Conservation (phyloP, 2,329 filamentous ascomycete species). For the Pseudocercospora ulei region DNA sequence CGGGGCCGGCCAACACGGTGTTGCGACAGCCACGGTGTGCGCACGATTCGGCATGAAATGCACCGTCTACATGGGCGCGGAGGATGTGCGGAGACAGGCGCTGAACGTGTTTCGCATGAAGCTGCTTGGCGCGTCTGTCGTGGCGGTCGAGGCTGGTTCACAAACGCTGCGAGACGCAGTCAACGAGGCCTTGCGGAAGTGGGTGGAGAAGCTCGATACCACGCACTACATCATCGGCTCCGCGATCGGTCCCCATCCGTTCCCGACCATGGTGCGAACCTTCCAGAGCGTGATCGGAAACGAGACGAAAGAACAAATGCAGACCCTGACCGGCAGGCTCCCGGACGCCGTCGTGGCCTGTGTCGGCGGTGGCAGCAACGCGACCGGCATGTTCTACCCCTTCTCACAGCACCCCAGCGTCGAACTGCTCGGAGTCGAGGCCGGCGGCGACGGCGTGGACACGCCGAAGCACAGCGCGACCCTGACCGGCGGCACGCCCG, state of each 20-base stretch:
- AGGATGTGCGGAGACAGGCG: conserved; percentile 91
- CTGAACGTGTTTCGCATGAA: conserved; percentile 99
- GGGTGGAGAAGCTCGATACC: conserved; percentile 84
- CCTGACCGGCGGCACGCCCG: conserved; percentile 73
- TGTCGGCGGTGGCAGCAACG: conserved; percentile 90
- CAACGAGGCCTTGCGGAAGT: conserved; percentile 88
- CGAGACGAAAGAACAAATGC: conserved; percentile 90
- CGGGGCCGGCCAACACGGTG: conserved; percentile 92
- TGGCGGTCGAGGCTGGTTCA: conserved; percentile 85
- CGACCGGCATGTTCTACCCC: conserved; percentile 95
- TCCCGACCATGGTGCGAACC: conserved; percentile 92
- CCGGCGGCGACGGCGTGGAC: conserved; percentile 83
- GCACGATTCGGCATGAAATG: conserved; percentile 98
- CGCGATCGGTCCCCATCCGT: conserved; percentile 93
- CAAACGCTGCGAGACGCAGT: conserved; percentile 57
- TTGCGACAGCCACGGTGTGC: conserved; percentile 92
- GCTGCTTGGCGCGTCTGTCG: conserved; percentile 81
- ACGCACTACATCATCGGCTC: conserved; percentile 98
- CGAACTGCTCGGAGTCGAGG: conserved; percentile 86
- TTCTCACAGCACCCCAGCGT: conserved; percentile 78
- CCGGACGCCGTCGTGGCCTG: conserved; percentile 95
- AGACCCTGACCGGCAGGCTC: conserved; percentile 70
- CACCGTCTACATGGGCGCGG: conserved; percentile 95
- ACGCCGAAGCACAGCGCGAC: conserved; percentile 81
- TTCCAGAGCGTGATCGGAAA: conserved; percentile 95